Percentiles rank a stretch among this genome's conserved stretches.
These are phyloP conservation scores for Nakazawaea wickerhamii DNA, from an alignment of 805 yeast genomes.

Conservation along the genomic window DNA sequence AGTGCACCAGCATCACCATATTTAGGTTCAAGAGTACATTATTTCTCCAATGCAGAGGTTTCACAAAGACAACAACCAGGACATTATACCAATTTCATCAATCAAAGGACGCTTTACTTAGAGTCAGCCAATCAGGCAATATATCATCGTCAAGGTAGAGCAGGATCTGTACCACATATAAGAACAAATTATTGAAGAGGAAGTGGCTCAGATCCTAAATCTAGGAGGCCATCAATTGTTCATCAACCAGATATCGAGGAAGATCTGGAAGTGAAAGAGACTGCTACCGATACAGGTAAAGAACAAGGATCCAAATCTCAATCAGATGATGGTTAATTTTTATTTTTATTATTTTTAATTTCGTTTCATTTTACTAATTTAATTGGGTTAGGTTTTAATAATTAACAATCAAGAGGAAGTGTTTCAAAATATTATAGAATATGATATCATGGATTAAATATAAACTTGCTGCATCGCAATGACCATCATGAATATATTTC, in stretches of 20 bases:
- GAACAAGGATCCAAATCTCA: not conserved
- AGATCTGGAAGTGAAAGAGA: not conserved
- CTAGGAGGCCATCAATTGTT: not conserved
- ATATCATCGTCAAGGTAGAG: constrained; percentile 1
- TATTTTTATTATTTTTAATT: too few relatives aligned
- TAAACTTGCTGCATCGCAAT: too few relatives aligned
- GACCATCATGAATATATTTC: too few relatives aligned
- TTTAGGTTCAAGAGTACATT: not conserved
- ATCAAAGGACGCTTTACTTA: constrained; percentile 3
- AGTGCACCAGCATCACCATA: constrained; percentile 4
- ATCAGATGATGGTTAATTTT: not conserved
- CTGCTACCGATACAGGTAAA: not conserved
- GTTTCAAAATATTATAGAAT: too few relatives aligned
- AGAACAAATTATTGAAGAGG: not conserved
- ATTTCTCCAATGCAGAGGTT: not conserved
- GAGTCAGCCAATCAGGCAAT: constrained; percentile 5
- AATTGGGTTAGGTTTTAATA: too few relatives aligned
- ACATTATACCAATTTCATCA: not conserved
- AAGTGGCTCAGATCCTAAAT: not conserved
- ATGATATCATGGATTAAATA: too few relatives aligned
- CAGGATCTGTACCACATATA: not conserved
- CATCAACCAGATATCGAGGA: not conserved
- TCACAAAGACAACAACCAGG: constrained; percentile 4
- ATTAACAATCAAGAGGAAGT: too few relatives aligned
- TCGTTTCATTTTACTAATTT: too few relatives aligned